Evolutionary conservation across 805 yeast genomes (phyloP).

Genomic region (Saccharomycopsis babjevae): DNA sequence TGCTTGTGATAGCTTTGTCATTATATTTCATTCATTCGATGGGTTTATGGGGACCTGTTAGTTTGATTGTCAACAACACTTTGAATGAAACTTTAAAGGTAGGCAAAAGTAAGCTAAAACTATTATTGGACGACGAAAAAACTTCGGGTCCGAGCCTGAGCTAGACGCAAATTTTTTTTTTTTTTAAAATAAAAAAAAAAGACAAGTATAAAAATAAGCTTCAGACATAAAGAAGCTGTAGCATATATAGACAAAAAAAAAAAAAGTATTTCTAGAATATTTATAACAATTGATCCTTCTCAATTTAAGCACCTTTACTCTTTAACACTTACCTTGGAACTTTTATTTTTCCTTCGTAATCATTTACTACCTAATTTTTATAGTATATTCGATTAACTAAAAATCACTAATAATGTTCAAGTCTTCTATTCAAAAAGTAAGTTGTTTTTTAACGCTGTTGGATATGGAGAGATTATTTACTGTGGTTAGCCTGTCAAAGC

Average conservation of each 20-base stretch:
- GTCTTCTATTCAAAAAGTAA: slow-evolving; percentile 1
- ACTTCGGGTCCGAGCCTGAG: slow-evolving; percentile 1
- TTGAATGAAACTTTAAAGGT: slow-evolving; percentile 45
- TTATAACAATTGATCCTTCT: not conserved
- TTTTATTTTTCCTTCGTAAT: not conserved
- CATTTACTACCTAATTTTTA: not conserved
- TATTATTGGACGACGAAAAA: slow-evolving; percentile 15
- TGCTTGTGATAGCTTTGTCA: slow-evolving; percentile 48
- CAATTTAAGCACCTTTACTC: not conserved
- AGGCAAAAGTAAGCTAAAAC: slow-evolving; percentile 30
- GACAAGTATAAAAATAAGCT: slow-evolving; percentile 1
- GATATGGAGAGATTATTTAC: too few relatives aligned
- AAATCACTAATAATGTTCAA: not conserved
- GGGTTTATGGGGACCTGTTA: slow-evolving; percentile 69
- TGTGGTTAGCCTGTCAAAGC: too few relatives aligned
- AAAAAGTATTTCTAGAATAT: not conserved
- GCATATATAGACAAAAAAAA: not conserved
- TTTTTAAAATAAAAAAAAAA: not conserved
- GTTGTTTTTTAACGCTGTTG: not conserved
- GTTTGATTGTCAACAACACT: slow-evolving; percentile 47
- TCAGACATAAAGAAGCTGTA: slow-evolving; percentile 1
- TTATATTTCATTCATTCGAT: slow-evolving; percentile 57
- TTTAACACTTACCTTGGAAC: not conserved
- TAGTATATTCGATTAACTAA: not conserved
- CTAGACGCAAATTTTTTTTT: not conserved